A percentile compares a stretch with the other conserved stretches of the same genome.
Conservation (phyloP, 1,139 yeast genomes). For the Taphrina pruni region DNA sequence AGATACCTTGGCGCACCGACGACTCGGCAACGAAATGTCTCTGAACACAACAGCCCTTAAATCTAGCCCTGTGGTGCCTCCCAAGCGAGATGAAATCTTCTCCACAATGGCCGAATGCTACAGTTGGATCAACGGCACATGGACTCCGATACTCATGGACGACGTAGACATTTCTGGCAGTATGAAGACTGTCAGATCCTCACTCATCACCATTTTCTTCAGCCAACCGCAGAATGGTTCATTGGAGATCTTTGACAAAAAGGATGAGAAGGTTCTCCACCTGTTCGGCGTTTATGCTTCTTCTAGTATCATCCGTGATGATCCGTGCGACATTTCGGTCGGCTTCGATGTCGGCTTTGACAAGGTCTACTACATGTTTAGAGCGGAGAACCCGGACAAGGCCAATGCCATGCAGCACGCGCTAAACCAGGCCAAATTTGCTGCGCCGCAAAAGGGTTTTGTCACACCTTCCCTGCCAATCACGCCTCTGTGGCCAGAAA, state of each 20-base stretch:
- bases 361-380: conserved; percentile 39
- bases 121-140: conserved; percentile 33
- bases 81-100: conserved; percentile 27
- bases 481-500: conserved; percentile 37
- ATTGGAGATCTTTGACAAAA: conserved; percentile 31
- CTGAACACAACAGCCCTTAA: not conserved
- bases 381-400: conserved; percentile 38
- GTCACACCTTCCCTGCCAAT: conserved; percentile 34
- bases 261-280: conserved; percentile 21
- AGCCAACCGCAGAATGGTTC: conserved; percentile 20
- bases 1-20: conserved; percentile 24
- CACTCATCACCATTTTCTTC: conserved; percentile 26
- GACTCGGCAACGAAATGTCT: conserved; percentile 34
- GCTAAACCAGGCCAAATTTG: conserved; percentile 30
- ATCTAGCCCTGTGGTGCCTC: not conserved
- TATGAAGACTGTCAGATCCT: conserved; percentile 34
- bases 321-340: conserved; percentile 37
- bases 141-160: conserved; percentile 39
- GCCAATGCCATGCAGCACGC: conserved; percentile 37
- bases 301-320: conserved; percentile 37
- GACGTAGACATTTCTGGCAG: conserved; percentile 28
- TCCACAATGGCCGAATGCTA: conserved; percentile 39
- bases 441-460: conserved; percentile 35
- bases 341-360: conserved; percentile 37
- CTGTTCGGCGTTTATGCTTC: conserved; percentile 29